Conservation (phyloP, 1,139 yeast genomes). For the Tardiomyces digboiensis region DNA sequence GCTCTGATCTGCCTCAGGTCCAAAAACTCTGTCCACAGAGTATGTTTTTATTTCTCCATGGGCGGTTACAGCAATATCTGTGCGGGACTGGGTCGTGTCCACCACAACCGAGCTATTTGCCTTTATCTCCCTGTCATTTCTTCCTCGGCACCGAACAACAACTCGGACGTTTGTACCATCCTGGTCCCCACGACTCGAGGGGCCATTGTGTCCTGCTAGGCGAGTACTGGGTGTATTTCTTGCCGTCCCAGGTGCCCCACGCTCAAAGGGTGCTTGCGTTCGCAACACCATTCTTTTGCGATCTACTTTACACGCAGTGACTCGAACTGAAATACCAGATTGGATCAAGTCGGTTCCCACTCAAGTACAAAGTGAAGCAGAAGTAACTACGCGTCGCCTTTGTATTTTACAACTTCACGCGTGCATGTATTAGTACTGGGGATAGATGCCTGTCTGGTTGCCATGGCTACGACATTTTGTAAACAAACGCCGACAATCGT, state of each 20-base stretch:
- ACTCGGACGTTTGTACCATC: constrained; percentile 53
- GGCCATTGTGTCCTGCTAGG: not conserved
- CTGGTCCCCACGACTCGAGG: constrained; percentile 1
- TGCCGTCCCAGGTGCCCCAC: not conserved
- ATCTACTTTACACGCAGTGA: too few species aligned
- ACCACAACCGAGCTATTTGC: constrained; percentile 71
- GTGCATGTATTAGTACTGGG: too few species aligned
- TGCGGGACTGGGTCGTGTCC: constrained; percentile 10
- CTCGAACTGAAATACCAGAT: too few species aligned
- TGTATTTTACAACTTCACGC: too few species aligned
- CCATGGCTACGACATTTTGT: too few species aligned
- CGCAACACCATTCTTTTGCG: not conserved
- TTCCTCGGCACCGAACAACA: constrained; percentile 80
- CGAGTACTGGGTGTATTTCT: not conserved
- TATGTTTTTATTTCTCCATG: constrained; percentile 35
- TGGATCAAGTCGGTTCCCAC: too few species aligned
- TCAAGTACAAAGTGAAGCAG: too few species aligned
- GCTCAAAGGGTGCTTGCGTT: not conserved
- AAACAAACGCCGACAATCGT: too few species aligned
- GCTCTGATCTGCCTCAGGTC: constrained; percentile 63
- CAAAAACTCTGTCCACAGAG: constrained; percentile 60
- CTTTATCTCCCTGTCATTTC: constrained; percentile 60
- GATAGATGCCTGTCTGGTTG: too few species aligned
- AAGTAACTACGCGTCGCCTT: too few species aligned
- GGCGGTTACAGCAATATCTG: constrained; percentile 4